These are phyloP conservation scores for Gymnopilus junonius DNA, from an alignment of 768 basidiomycete species.

Conservation along the genomic window DNA sequence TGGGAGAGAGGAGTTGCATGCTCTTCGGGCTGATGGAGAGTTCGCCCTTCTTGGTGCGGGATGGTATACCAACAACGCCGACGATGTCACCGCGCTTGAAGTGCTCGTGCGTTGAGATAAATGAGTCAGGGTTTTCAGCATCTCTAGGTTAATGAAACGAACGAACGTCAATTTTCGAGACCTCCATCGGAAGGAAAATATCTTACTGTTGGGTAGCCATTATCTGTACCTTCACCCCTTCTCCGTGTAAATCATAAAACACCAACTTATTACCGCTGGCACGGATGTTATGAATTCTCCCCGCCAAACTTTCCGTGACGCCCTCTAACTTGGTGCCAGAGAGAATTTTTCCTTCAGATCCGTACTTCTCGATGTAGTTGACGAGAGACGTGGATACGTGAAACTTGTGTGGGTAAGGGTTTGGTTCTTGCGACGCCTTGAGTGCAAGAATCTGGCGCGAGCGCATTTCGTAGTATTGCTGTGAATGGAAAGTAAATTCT, in stretches of 20 bases:
- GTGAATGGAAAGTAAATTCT: too few species aligned
- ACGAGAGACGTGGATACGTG: slow-evolving; percentile 80
- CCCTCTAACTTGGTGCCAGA: slow-evolving; percentile 68
- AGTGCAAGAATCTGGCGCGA: slow-evolving; percentile 87
- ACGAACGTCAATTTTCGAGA: background rate
- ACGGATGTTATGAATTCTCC: slow-evolving; percentile 91
- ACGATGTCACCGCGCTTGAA: slow-evolving; percentile 97
- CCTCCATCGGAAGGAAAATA: background rate
- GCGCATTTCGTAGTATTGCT: slow-evolving; percentile 98
- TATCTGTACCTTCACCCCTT: slow-evolving; percentile 93
- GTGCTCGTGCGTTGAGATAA: slow-evolving; percentile 74
- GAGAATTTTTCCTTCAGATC: slow-evolving; percentile 69
- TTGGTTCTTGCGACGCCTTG: slow-evolving; percentile 81
- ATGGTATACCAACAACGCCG: slow-evolving; percentile 87
- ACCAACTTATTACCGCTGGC: slow-evolving; percentile 79
- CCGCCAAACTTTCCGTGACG: slow-evolving; percentile 72
- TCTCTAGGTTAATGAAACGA: slow-evolving; percentile 48
- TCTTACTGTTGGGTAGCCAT: slow-evolving; percentile 80
- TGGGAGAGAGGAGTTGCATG: slow-evolving; percentile 91
- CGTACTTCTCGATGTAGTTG: slow-evolving; percentile 75
- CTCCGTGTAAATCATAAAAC: slow-evolving; percentile 94
- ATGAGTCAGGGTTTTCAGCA: slow-evolving; percentile 63
- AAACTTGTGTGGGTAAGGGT: slow-evolving; percentile 99
- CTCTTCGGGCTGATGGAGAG: slow-evolving; percentile 83
- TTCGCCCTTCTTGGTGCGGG: slow-evolving; percentile 95